phyloP scores from a whole-genome alignment of 306 rosid genomes.

The Fragaria nilgerrensis region DNA sequence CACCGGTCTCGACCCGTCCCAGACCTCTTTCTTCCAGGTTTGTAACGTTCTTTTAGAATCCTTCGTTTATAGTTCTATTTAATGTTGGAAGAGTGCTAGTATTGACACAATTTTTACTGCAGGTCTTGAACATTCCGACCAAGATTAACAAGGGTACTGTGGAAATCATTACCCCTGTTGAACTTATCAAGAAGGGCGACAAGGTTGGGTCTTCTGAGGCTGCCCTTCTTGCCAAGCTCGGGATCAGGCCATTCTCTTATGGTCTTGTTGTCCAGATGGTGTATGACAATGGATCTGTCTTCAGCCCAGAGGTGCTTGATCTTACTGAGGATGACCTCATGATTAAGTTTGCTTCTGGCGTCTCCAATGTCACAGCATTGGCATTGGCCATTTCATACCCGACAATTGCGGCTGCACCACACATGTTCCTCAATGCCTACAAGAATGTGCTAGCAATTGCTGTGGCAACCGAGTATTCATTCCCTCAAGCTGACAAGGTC shows the following conservation, averaged over 20 bases:
- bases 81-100: no score
- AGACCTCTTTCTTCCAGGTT: conserved; percentile 97
- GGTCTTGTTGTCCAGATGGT: conserved; percentile 73
- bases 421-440: conserved; percentile 72
- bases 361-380: conserved; percentile 68
- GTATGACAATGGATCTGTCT: conserved; percentile 79
- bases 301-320: conserved; percentile 85
- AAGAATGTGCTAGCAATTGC: conserved; percentile 71
- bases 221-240: conserved; percentile 90
- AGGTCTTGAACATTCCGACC: conserved; percentile 87
- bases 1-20: conserved; percentile 95
- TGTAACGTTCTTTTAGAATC: background rate
- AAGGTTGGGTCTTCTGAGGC: conserved; percentile 96
- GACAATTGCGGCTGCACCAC: conserved; percentile 89
- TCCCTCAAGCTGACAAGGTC: conserved; percentile 70
- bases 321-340: conserved; percentile 78
- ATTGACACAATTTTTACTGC: background rate
- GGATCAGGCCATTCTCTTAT: conserved; percentile 88
- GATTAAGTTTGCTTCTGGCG: conserved; percentile 70
- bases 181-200: conserved; percentile 89
- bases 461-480: conserved; percentile 58
- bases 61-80: no score
- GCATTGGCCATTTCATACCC: conserved; percentile 77
- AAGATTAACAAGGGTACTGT: conserved; percentile 98
- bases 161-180: conserved; percentile 91